These are phyloP conservation scores for Ceriops tagal DNA, from an alignment of 345 rosid species.

Conservation along the genomic window DNA sequence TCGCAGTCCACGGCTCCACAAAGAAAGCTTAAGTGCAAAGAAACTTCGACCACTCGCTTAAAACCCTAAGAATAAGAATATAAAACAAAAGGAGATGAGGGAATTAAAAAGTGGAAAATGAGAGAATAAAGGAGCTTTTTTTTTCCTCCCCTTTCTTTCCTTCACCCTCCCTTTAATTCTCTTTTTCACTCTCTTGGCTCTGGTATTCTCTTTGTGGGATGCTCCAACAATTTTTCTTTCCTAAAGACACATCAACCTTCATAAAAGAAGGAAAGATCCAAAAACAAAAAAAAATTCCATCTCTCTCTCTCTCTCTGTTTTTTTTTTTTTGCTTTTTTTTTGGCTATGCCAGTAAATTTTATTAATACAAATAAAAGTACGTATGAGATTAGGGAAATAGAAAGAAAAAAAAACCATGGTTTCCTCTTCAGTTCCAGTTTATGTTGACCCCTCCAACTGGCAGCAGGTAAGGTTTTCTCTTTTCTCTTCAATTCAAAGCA, in stretches of 20 bases:
- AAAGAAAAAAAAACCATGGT: conserved; percentile 43
- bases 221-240: conserved; percentile 61
- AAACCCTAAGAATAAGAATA: conserved; percentile 57
- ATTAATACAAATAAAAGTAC: no score
- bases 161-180: conserved; percentile 19
- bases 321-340: no score
- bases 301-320: no score
- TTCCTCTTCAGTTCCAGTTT: conserved; percentile 65
- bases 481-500: conserved; percentile 18
- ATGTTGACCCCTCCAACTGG: conserved; percentile 68
- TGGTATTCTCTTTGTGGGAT: conserved; percentile 48
- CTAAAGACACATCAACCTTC: conserved; percentile 63
- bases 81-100: conserved; percentile 41
- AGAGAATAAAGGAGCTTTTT: conserved; percentile 26
- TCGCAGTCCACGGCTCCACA: conserved; percentile 23
- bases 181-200: conserved; percentile 37
- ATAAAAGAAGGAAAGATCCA: conserved; percentile 40
- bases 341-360: no score
- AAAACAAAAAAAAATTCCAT: no score
- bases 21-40: conserved; percentile 61
- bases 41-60: conserved; percentile 42
- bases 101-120: conserved; percentile 15
- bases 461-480: conserved; percentile 53
- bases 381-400: conserved; percentile 16
- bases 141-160: conserved; percentile 18